These are phyloP conservation scores for Isabelozyma pseudorhagii DNA, from an alignment of 805 yeast genomes.

Conservation along the genomic window DNA sequence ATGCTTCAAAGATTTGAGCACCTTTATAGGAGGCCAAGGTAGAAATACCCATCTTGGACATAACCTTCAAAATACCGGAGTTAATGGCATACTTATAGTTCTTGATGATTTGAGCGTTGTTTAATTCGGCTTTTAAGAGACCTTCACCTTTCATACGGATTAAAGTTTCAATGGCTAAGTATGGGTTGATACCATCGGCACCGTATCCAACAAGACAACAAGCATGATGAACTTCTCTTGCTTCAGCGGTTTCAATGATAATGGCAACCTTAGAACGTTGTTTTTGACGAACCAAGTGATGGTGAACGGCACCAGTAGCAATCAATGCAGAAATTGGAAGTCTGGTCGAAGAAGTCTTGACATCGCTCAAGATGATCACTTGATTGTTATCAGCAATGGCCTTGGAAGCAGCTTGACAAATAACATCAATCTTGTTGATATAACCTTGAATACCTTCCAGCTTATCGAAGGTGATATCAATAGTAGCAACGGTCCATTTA, in stretches of 20 bases:
- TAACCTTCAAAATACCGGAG: constrained; percentile 90
- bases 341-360: constrained; percentile 53
- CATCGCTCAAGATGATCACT: constrained; percentile 75
- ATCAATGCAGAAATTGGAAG: constrained; percentile 83
- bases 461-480: constrained; percentile 87
- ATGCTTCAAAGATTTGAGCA: constrained; percentile 96
- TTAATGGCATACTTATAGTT: constrained; percentile 86
- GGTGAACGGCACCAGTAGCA: constrained; percentile 97
- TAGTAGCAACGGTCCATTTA: constrained; percentile 75
- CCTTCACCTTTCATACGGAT: constrained; percentile 81
- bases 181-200: constrained; percentile 94
- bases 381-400: constrained; percentile 77
- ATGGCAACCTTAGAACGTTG: constrained; percentile 95
- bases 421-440: constrained; percentile 76
- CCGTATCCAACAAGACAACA: constrained; percentile 95
- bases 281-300: constrained; percentile 91
- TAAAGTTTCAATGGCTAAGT: constrained; percentile 86
- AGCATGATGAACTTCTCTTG: constrained; percentile 95
- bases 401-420: constrained; percentile 82
- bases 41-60: constrained; percentile 99
- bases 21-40: constrained; percentile 98
- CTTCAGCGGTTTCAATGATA: constrained; percentile 92
- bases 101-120: constrained; percentile 58
- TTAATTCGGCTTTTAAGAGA: constrained; percentile 53
- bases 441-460: constrained; percentile 84